Evolutionary conservation across 2,329 filamentous ascomycete species (phyloP), one percentile per base, ranked within the genome.

Genomic region (Diaporthe sp.): DNA sequence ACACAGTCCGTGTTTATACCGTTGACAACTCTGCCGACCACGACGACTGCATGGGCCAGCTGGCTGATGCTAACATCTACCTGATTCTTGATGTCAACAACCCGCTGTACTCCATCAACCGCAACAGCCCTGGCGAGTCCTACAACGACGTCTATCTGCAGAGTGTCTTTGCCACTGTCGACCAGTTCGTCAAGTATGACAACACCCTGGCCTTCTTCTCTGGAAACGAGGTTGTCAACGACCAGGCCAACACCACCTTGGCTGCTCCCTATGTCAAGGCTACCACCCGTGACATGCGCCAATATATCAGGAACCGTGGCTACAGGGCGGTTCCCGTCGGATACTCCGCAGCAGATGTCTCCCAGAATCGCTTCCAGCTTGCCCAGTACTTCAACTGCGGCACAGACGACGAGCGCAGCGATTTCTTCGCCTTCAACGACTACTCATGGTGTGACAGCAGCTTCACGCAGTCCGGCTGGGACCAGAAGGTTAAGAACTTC

Each of bases 301-400:
- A 92, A 81, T 95, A 92, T 84, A 90, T 95, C 79, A 87, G 86
- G 77, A 85, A 86, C 72, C 91, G 90, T 45, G 87, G 88, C 58
- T 89, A 93, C 79, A 91, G 93, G 79, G 82, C 87, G 72, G 87
- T 95, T 60, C 93, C 93, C n/a, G 92, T 95, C 72, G 93, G 93
- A 47, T 95, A 95, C 85, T 91, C 89, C 22, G 90, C 90, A 52
- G 96, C 95, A 76, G 95, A 98, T 85, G 94, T 98, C 73, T 89
- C 94, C 75, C 89, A 91, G 81, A 98, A 97, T 88, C 94, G 95
- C 80, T 91, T 93, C 86, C 91, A 98, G 86, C 95, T 95, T 83
- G 95, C 96, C 64, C 82, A 92, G 71, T 98, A 97, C 89, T 95
- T 98, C 92, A 98, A 98, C 90, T 98, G 96, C 82, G 96, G 96